phyloP scores from a whole-genome alignment of 2,329 filamentous ascomycete genomes.

The Helotiales sp. region DNA sequence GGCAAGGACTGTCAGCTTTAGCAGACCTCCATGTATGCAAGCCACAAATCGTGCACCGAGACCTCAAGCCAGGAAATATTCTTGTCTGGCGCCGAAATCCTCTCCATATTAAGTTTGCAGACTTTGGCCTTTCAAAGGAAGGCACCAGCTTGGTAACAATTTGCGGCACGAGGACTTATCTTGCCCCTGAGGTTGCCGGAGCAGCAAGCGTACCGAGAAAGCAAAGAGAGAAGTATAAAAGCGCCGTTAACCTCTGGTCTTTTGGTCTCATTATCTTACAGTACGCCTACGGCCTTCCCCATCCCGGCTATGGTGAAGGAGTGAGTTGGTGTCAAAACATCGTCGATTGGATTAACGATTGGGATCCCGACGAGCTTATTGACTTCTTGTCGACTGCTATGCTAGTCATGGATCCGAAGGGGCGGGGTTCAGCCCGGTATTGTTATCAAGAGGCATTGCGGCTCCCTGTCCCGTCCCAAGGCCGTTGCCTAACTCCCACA shows the following conservation, averaged over 20 bases:
- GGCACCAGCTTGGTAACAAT: conserved; percentile 82
- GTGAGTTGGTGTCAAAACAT: background rate
- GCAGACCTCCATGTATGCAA: conserved; percentile 16
- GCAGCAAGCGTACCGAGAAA: too few species aligned
- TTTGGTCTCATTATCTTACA: conserved; percentile 4
- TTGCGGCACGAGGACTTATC: conserved; percentile 93
- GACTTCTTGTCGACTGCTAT: background rate
- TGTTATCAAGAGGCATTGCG: background rate
- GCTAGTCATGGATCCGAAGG: background rate
- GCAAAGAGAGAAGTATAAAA: too few species aligned
- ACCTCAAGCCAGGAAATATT: conserved; percentile 24
- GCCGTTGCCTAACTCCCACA: background rate
- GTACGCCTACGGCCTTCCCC: conserved; percentile 1
- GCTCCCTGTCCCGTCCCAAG: background rate
- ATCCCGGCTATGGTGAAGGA: background rate
- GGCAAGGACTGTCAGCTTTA: conserved; percentile 16
- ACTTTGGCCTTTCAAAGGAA: conserved; percentile 56
- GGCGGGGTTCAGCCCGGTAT: background rate
- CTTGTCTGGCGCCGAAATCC: conserved; percentile 47
- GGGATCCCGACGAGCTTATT: background rate
- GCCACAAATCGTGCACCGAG: conserved; percentile 9
- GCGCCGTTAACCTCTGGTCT: conserved; percentile 6
- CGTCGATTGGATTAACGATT: background rate
- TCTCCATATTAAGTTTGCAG: conserved; percentile 42
- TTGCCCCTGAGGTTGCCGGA: too few species aligned